These are phyloP conservation scores for Plantago ovata DNA, from an alignment of 257 asterid species.

Conservation along the genomic window DNA sequence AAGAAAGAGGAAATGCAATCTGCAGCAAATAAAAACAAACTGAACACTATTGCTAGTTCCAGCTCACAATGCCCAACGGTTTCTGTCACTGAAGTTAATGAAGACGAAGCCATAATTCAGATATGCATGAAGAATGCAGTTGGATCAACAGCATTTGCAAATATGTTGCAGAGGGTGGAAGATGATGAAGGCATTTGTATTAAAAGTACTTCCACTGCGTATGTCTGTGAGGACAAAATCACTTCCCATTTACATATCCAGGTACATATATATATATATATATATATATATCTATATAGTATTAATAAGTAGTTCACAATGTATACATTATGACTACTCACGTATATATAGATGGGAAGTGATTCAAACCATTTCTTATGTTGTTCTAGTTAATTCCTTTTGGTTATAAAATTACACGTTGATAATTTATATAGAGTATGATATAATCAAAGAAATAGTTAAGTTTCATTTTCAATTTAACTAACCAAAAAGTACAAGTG, in stretches of 20 bases:
- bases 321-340: neutral
- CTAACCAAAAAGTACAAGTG: too few species aligned
- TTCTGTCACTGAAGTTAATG: constrained; percentile 21
- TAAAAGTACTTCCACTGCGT: constrained; percentile 24
- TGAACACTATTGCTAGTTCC: neutral
- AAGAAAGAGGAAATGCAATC: constrained; percentile 21
- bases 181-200: constrained; percentile 27
- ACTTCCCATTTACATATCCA: constrained; percentile 35
- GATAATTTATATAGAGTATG: too few species aligned
- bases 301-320: neutral
- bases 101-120: constrained; percentile 35
- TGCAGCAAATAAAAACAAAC: constrained; percentile 11
- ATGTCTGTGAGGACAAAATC: constrained; percentile 20
- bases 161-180: constrained; percentile 28
- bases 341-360: too few species aligned
- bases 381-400: too few species aligned
- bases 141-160: constrained; percentile 7
- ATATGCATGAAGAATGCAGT: constrained; percentile 20
- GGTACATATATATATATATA: constrained; percentile 10
- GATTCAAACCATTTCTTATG: too few species aligned
- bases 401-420: too few species aligned
- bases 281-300: neutral
- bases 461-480: too few species aligned
- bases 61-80: constrained; percentile 4
- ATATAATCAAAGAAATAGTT: too few species aligned